These are phyloP conservation scores for Triticum timopheevii DNA, from an alignment of 176 grass and related monocot species.

Conservation along the genomic window DNA sequence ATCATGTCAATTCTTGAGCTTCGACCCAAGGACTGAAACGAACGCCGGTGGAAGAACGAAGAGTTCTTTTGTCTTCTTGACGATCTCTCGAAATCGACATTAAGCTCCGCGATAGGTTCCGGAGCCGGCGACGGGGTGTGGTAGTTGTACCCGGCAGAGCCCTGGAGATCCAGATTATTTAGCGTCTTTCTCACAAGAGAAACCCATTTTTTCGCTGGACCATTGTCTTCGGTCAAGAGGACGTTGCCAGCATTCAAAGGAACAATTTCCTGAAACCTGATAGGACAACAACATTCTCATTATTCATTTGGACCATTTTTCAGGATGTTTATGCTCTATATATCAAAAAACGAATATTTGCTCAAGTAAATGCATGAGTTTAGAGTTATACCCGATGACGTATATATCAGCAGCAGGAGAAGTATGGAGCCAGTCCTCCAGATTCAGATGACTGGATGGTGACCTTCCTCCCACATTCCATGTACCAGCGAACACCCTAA, in stretches of 20 bases:
- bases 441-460: slow-evolving; percentile 77
- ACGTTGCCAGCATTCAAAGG: slow-evolving; percentile 95
- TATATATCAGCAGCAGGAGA: slow-evolving; percentile 97
- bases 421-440: slow-evolving; percentile 93
- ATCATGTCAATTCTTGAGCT: slow-evolving; percentile 74
- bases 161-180: slow-evolving; percentile 62
- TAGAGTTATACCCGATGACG: slow-evolving; percentile 68
- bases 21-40: slow-evolving; percentile 68
- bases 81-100: slow-evolving; percentile 80
- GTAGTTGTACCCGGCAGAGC: slow-evolving; percentile 53
- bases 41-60: slow-evolving; percentile 70
- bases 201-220: slow-evolving; percentile 85
- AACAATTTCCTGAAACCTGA: slow-evolving; percentile 95
- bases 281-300: not conserved
- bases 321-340: not conserved
- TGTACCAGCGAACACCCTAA: slow-evolving; percentile 78
- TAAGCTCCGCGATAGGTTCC: slow-evolving; percentile 77
- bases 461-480: slow-evolving; percentile 99
- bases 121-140: slow-evolving; percentile 68
- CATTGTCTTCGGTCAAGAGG: slow-evolving; percentile 71
- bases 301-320: not conserved
- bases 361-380: not conserved
- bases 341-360: not conserved
- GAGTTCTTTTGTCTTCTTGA: slow-evolving; percentile 58
- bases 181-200: slow-evolving; percentile 70